Percentiles rank a stretch among this genome's conserved stretches.
These are phyloP conservation scores for Didymella pomorum DNA, from an alignment of 2,329 filamentous ascomycete genomes.

Conservation along the genomic window DNA sequence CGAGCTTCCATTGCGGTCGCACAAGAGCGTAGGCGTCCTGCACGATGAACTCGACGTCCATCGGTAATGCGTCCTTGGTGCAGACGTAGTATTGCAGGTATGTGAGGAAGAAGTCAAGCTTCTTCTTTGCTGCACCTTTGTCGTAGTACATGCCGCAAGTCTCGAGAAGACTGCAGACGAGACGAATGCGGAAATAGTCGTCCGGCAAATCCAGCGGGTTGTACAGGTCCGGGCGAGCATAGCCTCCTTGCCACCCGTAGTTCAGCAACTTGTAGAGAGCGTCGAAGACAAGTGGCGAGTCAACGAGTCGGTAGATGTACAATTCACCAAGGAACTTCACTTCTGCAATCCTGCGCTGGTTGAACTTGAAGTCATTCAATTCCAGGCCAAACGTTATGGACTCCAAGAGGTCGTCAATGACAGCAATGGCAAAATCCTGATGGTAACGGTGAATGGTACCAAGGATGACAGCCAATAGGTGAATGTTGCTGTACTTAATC, in stretches of 20 bases:
- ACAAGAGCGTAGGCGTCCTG: constrained; percentile 89
- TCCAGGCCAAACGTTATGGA: constrained; percentile 88
- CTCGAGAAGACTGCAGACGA: constrained; percentile 88
- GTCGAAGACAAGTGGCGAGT: constrained; percentile 94
- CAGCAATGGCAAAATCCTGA: constrained; percentile 85
- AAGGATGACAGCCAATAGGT: constrained; percentile 88
- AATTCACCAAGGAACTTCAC: constrained; percentile 96
- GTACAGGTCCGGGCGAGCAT: constrained; percentile 77
- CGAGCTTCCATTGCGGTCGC: constrained; percentile 91
- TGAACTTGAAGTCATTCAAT: constrained; percentile 96
- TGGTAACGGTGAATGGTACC: constrained; percentile 92
- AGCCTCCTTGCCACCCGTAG: constrained; percentile 85
- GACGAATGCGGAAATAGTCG: constrained; percentile 93
- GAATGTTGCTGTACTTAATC: constrained; percentile 96
- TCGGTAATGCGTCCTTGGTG: constrained; percentile 86
- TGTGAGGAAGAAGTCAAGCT: constrained; percentile 94
- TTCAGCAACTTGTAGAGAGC: constrained; percentile 93
- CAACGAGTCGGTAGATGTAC: constrained; percentile 97
- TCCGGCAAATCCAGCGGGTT: constrained; percentile 87
- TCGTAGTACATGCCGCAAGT: constrained; percentile 97
- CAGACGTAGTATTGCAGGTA: constrained; percentile 98
- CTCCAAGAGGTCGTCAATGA: constrained; percentile 92
- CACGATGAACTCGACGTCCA: constrained; percentile 97
- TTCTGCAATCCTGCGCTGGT: constrained; percentile 91
- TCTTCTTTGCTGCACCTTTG: constrained; percentile 91